Base-by-base conservation (phyloP, 2,329 filamentous ascomycete genomes). In the Sporothrix curviconia region DNA sequence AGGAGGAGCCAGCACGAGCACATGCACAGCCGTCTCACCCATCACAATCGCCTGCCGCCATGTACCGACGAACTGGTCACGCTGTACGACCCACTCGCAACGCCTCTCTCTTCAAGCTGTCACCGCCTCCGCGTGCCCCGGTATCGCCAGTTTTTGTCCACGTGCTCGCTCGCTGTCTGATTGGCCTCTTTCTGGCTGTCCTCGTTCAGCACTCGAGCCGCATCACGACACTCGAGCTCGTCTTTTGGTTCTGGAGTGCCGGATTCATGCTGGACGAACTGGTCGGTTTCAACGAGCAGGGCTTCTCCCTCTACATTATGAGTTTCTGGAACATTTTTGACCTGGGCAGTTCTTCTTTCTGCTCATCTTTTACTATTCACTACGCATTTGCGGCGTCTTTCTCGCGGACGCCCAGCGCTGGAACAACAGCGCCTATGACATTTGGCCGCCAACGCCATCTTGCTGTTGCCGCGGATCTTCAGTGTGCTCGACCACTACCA, bases 281-380 rank as follows among this genome's bases (percentile, higher is more conserved):
- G 22, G 91, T 96, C 17, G 92, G 92, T 11, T 96, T 96, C 77
- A 96, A 92, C 64, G 92, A 97, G 70, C 91, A 96, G 72, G 92
- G 92, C 3, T 96, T 96, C 69, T 92, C 91, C 37, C 81, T 97
- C 30, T 97, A 96, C 72, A 90, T 96, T 66, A 92, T 96, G 85
- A 95, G 90, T 69, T 94, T 96, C 70, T 96, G 92, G 92, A 96
- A 96, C 70, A 84, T 92, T 37, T 96, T 96, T 70, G 92, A 96
- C 68, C 76, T 96, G 37, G 92, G 92, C 8, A 96, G 96, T 55
- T n/a, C n/a, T 74, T 96, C 54, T 74, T 95, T 24, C 76, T 96
- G 60, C 83, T 96, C 64, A 84, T 95, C 65, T 81, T 89, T 56
- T 96, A 96, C 75, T 95, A 96, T 69, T 89, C 88, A 66, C 84